Percentiles rank a stretch among this genome's conserved stretches.
Evolutionary conservation across 768 basidiomycete genomes (phyloP).

Genomic region (Gymnopilus dilepis): DNA sequence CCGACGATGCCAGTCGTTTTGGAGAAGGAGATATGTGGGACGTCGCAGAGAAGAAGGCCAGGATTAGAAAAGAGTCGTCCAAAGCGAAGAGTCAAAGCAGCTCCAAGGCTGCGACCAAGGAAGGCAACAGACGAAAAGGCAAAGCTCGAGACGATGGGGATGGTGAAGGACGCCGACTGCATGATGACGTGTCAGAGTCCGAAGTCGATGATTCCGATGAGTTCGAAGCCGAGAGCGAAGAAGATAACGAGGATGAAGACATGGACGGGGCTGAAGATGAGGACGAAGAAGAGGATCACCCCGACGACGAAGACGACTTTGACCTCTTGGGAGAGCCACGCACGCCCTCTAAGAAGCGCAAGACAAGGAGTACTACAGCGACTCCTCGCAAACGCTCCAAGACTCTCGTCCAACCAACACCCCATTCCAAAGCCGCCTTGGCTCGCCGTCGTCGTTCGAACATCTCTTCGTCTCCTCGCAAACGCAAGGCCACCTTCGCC

Average conservation of each 20-base stretch:
- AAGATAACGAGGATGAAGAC: constrained; percentile 32
- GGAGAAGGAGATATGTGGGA: constrained; percentile 54
- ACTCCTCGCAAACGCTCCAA: constrained; percentile 31
- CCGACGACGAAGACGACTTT: constrained; percentile 32
- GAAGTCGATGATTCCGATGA: constrained; percentile 35
- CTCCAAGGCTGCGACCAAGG: constrained; percentile 21
- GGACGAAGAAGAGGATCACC: constrained; percentile 29
- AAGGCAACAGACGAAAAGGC: constrained; percentile 12
- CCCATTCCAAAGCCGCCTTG: constrained; percentile 76
- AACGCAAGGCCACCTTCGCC: constrained; percentile 31
- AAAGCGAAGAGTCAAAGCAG: background rate
- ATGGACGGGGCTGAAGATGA: constrained; percentile 27
- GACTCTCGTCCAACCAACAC: constrained; percentile 67
- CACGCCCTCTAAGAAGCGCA: constrained; percentile 64
- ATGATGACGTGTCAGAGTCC: constrained; percentile 34
- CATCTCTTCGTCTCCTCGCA: constrained; percentile 30
- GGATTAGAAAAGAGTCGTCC: constrained; percentile 5
- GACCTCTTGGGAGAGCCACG: constrained; percentile 37
- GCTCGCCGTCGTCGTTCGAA: constrained; percentile 41
- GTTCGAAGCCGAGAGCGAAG: constrained; percentile 24
- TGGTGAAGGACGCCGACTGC: constrained; percentile 15
- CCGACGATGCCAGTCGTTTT: constrained; percentile 31
- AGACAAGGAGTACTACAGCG: constrained; percentile 39
- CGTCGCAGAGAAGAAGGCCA: constrained; percentile 34
- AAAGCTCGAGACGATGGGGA: constrained; percentile 3